Conservation (phyloP, 768 basidiomycete genomes). For the Rhodotorula graminis region DNA sequence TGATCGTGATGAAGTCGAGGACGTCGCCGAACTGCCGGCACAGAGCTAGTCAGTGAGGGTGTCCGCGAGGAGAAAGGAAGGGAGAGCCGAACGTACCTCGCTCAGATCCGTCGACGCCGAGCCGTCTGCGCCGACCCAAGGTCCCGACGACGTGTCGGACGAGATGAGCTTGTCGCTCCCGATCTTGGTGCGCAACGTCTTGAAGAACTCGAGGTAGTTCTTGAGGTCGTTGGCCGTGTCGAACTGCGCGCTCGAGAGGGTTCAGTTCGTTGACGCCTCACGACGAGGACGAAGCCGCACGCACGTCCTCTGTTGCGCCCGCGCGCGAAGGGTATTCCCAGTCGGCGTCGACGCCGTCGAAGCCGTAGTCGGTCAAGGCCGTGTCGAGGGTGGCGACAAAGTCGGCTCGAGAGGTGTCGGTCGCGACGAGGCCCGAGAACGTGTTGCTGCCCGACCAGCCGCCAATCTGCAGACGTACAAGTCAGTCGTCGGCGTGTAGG, state of each 20-base stretch:
- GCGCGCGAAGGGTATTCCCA: conserved; percentile 13
- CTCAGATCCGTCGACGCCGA: conserved; percentile 6
- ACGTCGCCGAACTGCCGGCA: not conserved
- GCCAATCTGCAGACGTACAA: not conserved
- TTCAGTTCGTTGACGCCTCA: not conserved
- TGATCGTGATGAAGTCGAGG: conserved; percentile 24
- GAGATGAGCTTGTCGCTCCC: conserved; percentile 21
- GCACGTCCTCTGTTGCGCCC: not conserved
- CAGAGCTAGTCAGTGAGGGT: not conserved
- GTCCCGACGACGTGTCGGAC: not conserved
- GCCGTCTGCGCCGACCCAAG: conserved; percentile 10
- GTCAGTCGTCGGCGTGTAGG: not conserved
- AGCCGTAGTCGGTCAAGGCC: conserved; percentile 4
- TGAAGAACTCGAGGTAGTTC: conserved; percentile 17
- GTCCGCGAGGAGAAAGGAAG: too few species aligned
- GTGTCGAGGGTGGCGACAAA: conserved; percentile 2
- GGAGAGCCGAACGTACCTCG: not conserved
- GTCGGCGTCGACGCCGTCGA: conserved; percentile 9
- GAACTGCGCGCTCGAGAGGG: not conserved
- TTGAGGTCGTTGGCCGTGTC: conserved; percentile 21
- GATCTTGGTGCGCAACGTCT: conserved; percentile 11
- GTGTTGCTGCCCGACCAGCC: not conserved
- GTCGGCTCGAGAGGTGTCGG: not conserved
- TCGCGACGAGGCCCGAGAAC: conserved; percentile 3
- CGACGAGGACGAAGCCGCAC: not conserved